A percentile compares a stretch with the other conserved stretches of the same genome.
These are phyloP conservation scores for Aspergillus pseudoglaucus DNA, from an alignment of 2,329 filamentous ascomycete species.

Conservation along the genomic window DNA sequence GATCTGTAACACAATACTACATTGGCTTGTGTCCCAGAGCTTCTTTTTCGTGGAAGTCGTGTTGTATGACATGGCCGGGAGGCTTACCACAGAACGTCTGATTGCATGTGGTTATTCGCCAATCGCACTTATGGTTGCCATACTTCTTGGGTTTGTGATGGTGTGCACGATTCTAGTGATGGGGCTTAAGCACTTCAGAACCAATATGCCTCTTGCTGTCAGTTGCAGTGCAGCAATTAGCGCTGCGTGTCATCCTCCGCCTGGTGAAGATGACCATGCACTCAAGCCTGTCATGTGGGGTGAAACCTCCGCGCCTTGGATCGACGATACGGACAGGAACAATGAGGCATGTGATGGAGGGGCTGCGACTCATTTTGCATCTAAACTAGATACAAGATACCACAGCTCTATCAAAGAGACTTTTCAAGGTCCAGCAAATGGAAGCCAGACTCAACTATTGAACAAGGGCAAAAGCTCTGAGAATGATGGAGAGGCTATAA, in stretches of 20 bases:
- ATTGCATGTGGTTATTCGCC: slow-evolving; percentile 1
- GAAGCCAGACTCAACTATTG: neutral
- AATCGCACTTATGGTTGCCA: neutral
- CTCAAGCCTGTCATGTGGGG: slow-evolving; percentile 5
- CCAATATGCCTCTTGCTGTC: slow-evolving; percentile 4
- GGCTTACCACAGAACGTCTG: neutral
- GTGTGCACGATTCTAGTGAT: neutral
- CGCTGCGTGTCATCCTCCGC: slow-evolving; percentile 7
- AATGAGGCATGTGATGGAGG: too few species aligned
- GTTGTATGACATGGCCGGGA: slow-evolving; percentile 17
- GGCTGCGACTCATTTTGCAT: neutral
- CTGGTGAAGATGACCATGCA: neutral
- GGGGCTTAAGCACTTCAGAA: neutral
- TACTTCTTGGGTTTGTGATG: neutral
- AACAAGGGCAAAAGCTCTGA: neutral
- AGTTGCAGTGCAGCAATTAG: slow-evolving; percentile 7
- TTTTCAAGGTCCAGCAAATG: neutral
- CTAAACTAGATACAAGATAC: neutral
- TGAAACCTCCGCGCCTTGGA: slow-evolving; percentile 5
- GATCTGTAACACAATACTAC: slow-evolving; percentile 27
- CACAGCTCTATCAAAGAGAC: neutral
- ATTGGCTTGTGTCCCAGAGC: slow-evolving; percentile 44
- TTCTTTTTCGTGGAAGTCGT: slow-evolving; percentile 30
- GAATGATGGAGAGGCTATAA: neutral
- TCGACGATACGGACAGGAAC: too few species aligned